Percentiles rank a stretch among this genome's conserved stretches.
phyloP scores from a whole-genome alignment of 306 rosid genomes.

The Cucurbita pepo region DNA sequence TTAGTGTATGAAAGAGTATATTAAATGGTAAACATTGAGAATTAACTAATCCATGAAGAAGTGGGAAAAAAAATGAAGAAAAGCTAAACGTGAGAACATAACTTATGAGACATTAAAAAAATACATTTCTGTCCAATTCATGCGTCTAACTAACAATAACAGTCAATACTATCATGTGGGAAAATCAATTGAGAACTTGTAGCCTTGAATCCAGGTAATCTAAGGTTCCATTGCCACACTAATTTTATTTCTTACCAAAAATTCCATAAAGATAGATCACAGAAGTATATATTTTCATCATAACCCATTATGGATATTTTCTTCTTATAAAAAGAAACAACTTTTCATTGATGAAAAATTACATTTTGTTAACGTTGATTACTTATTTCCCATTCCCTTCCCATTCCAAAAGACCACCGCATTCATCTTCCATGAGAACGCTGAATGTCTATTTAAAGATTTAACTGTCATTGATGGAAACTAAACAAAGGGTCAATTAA shows the following conservation, averaged over 20 bases:
- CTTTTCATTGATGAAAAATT: no score
- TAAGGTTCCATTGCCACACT: not conserved
- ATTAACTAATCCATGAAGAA: not conserved
- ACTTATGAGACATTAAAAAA: not conserved
- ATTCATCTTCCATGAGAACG: not conserved
- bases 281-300: not conserved
- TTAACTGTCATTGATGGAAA: not conserved
- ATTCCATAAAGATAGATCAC: not conserved
- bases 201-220: not conserved
- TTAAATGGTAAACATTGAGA: not conserved
- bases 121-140: not conserved
- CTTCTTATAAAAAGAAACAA: no score
- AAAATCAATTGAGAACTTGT: not conserved
- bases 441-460: not conserved
- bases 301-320: not conserved
- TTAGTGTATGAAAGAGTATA: conserved; percentile 5
- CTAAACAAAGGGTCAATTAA: not conserved
- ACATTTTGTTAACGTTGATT: not conserved
- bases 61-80: not conserved
- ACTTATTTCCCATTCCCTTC: not conserved
- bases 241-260: not conserved
- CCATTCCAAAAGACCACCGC: not conserved
- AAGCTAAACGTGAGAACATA: not conserved
- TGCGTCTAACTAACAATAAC: not conserved
- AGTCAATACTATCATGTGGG: not conserved